Conservation (phyloP, 2,329 filamentous ascomycete genomes). For the Cladophialophora immunda region DNA sequence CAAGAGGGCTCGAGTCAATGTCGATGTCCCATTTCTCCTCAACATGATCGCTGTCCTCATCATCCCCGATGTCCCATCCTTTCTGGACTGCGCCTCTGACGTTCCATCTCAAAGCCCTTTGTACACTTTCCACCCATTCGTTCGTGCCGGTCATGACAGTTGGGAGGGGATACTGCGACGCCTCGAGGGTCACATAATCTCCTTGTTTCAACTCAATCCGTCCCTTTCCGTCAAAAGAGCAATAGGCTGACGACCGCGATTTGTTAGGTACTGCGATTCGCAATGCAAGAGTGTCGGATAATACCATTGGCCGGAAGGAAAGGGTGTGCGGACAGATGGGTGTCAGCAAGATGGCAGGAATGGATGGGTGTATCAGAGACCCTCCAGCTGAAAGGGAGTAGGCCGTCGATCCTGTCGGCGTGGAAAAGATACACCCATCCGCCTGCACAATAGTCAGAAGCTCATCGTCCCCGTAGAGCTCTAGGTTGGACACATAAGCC, state of each 20-base stretch:
- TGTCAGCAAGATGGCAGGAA: constrained; percentile 94
- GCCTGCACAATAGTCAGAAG: constrained; percentile 95
- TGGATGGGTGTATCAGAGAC: constrained; percentile 94
- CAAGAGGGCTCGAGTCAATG: constrained; percentile 67
- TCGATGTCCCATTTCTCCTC: constrained; percentile 91
- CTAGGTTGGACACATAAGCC: constrained; percentile 95
- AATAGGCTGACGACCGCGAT: constrained; percentile 92
- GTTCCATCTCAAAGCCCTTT: constrained; percentile 93
- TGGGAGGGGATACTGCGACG: constrained; percentile 95
- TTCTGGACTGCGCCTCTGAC: constrained; percentile 91
- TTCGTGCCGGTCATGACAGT: constrained; percentile 88
- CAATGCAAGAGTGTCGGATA: constrained; percentile 92
- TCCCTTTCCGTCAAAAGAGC: constrained; percentile 96
- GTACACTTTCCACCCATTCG: constrained; percentile 97
- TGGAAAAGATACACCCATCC: constrained; percentile 97
- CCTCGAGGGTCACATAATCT: constrained; percentile 94
- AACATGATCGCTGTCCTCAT: constrained; percentile 47
- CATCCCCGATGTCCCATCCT: constrained; percentile 69
- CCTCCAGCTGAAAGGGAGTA: constrained; percentile 96
- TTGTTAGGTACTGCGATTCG: constrained; percentile 85
- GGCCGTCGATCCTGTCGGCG: constrained; percentile 90
- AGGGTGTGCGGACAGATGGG: constrained; percentile 97
- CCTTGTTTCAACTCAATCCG: constrained; percentile 91
- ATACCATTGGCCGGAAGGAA: constrained; percentile 96
- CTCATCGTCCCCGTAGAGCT: constrained; percentile 94